These are phyloP conservation scores for Metschnikowia cubensis DNA, from an alignment of 805 yeast genomes.

Conservation along the genomic window DNA sequence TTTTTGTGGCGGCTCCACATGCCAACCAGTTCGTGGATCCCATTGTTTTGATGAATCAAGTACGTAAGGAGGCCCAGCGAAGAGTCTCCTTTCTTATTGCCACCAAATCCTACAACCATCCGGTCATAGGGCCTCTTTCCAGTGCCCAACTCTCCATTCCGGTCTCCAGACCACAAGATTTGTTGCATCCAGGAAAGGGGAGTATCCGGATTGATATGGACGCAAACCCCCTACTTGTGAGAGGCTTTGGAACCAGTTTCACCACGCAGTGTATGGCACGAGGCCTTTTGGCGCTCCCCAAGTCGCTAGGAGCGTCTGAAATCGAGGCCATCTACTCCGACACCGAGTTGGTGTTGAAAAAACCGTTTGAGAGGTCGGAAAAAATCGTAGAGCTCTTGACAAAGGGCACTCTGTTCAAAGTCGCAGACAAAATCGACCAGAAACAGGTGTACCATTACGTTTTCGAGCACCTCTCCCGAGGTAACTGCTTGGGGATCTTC, in stretches of 20 bases:
- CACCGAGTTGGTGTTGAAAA: constrained; percentile 61
- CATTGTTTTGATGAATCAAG: constrained; percentile 78
- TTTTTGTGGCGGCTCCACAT: constrained; percentile 95
- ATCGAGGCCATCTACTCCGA: constrained; percentile 67
- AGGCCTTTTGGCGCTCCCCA: constrained; percentile 75
- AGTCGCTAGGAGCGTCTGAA: constrained; percentile 71
- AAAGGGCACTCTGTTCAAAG: constrained; percentile 56
- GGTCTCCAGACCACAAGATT: constrained; percentile 89
- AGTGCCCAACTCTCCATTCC: constrained; percentile 80
- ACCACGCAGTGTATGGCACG: constrained; percentile 55
- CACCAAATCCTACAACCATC: constrained; percentile 62
- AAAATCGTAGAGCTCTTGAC: constrained; percentile 42
- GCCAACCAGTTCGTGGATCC: constrained; percentile 91
- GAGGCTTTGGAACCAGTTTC: constrained; percentile 68
- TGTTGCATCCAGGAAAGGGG: constrained; percentile 65
- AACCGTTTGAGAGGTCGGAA: constrained; percentile 58
- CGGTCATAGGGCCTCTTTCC: constrained; percentile 72
- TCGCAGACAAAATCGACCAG: constrained; percentile 85
- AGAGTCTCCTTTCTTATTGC: constrained; percentile 82
- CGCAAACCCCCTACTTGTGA: constrained; percentile 48
- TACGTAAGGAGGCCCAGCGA: constrained; percentile 60
- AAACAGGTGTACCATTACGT: constrained; percentile 78
- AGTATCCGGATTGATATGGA: constrained; percentile 52
- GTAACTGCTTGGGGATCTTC: constrained; percentile 85
- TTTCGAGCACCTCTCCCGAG: constrained; percentile 74